Evolutionary conservation across 2,329 filamentous ascomycete species (phyloP), one percentile per base, ranked within the genome.

Genomic region (Sporothrix brasiliensis): DNA sequence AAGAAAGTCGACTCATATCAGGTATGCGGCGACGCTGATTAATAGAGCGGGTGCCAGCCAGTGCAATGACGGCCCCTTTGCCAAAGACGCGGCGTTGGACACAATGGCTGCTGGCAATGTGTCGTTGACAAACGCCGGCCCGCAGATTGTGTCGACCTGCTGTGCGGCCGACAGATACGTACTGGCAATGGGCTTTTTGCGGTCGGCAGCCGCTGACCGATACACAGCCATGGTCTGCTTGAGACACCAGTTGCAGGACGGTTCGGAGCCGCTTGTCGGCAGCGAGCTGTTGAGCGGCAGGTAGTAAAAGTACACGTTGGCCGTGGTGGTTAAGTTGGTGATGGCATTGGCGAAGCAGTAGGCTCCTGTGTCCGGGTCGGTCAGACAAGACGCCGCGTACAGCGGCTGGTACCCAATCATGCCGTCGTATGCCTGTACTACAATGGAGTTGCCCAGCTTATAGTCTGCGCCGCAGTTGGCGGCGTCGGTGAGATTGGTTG

Each of bases 331-430:
- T 6, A 82, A 78, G 80, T 97, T 97, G 63, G 91, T 93, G 72
- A 94, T 88, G 66, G 94, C 93, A 75, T 92, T 90, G 74, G 92
- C 92, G 79, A 93, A 97, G 82, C 88, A 91, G 83, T 94, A 97
- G 74, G 88, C 86, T 67, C 84, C 84, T 0, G 88, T 89, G 0
- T 83, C 80, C 0, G 87, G 83, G 77, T 92, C 87, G 72, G 88
- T 88, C 24, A 97, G 85, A 78, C 95, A 99, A 7, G 91, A 91
- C 3, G 93, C 92, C 65, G 88, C 85, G 81, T 94, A 97, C 41
- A 97, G 81, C 39, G 90, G 86, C 73, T 89, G 84, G 80, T 97
- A 99, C 58, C 92, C 86, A 27, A 88, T 79, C 76, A 98, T 86
- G 61, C 92, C 93, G 54, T 87, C 83, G 77, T 93, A 92, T 4